Evolutionary conservation across 768 basidiomycete genomes (phyloP), one percentile per base, ranked within the genome.

Genomic region (Hemileccinum rubropunctum): DNA sequence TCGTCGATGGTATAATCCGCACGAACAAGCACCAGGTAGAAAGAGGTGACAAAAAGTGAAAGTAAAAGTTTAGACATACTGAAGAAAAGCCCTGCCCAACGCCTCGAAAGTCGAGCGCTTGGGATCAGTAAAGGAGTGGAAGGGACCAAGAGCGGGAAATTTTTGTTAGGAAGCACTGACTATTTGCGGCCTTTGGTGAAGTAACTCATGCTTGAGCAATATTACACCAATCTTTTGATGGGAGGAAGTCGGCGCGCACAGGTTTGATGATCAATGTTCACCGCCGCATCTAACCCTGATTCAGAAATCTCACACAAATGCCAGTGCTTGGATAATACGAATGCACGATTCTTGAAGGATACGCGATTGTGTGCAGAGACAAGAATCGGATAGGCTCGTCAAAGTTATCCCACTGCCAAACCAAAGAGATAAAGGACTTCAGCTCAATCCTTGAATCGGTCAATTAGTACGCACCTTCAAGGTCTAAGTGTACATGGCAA

Each of bases 1-100:
- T 65, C 62, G 23, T 65, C 61, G 42, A 66, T 63, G 17, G 53
- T 58, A 47, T 65, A 65, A 26, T 64, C 62, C 15, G 63, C 60
- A 23, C 23, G 34, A 38, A 56, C 49, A n/a, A 58, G 27, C 10
- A 34, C 10, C n/a, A 13, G 38, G 21, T 21, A 51, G 34, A 56
- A 28, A 37, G 33, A 35, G 14, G 45, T 5, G 35, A 38, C n/a
- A 39, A 45, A 42, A 17, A 57, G 15, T 1, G 53, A 32, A 27
- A 35, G 14, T 32, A 10, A 37, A 38, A 40, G 27, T 3, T 36
- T 30, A 11, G 30, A 41, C 62, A 64, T 61, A 28, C 18, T 26
- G 35, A 48, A 27, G 27, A 13, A 47, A 20, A 17, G 21, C 47
- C 26, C 35, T n/a, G 14, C 28, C 7, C 11, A 7, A 42, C 21